Base-by-base conservation (phyloP, 2,329 filamentous ascomycete species). In the Colletotrichum eleusines region DNA sequence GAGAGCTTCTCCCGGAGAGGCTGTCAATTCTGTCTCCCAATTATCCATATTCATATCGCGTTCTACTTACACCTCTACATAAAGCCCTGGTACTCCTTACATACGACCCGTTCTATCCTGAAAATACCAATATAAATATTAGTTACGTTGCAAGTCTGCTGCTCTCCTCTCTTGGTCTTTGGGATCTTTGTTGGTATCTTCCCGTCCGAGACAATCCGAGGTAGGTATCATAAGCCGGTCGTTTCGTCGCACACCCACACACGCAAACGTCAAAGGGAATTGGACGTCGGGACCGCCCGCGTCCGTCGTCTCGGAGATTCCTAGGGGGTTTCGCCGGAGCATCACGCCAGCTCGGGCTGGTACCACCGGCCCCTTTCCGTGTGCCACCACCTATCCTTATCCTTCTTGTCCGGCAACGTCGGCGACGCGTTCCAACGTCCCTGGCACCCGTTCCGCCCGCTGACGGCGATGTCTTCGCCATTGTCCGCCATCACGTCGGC, bases 381-480 rank as follows among this genome's bases (percentile, higher is more conserved):
- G 63, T 87, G 85, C 81, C 81, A 85, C 85, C 85, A 87, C 23
- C 76, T 80, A 73, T 86, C 85, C 71, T 82, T 84, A 68, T 86
- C 84, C 76, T 81, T 84, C 74, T 81, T 84, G 59, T 86, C 84
- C n/a, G 66, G 51, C 46, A 77, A 75, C 20, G 80, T 78, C 23
- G 79, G 78, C 12, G 77, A 75, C 60, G 78, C 75, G 69, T 87
- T 87, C 85, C 85, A 87, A 53, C 81, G 79, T 0, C 85, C 85
- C 3, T 75, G 81, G 67, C 85, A 87, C 11, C 82, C 83, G 26
- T 82, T 81, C 1, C 79, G 76, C 26, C 67, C 67, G 8, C 74
- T 76, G 0, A 54, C 72, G 0, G 84, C 73, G 28, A 79, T 81
- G 76, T 89, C 88, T 20, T 84, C 86, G 1, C 81, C 76, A 35